Evolutionary conservation across 257 asterid genomes (phyloP).

Genomic region (Striga asiatica): DNA sequence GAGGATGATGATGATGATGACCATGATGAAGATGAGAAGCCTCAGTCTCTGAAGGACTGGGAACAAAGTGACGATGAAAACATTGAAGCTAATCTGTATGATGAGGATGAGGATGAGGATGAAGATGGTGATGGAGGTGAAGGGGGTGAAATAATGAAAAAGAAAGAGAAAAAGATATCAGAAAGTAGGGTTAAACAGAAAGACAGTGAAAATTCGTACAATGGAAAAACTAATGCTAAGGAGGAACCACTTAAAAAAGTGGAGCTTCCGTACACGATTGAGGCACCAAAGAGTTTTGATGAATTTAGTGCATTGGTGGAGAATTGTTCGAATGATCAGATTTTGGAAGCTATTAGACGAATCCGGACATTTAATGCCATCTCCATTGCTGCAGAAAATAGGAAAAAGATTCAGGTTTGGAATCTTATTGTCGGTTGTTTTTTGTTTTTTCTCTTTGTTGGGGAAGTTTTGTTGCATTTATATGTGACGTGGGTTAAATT

Average conservation of each 20-base stretch:
- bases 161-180: slow-evolving; percentile 21
- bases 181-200: slow-evolving; percentile 24
- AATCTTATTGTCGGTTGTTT: slow-evolving; percentile 2
- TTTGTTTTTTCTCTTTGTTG: slow-evolving; percentile 8
- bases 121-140: slow-evolving; percentile 15
- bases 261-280: slow-evolving; percentile 92
- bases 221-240: slow-evolving; percentile 20
- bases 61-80: slow-evolving; percentile 92
- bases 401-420: slow-evolving; percentile 90
- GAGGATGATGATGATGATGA: slow-evolving; percentile 41
- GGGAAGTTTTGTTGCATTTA: neutral
- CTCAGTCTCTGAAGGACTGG: slow-evolving; percentile 70
- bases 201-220: slow-evolving; percentile 12
- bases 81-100: slow-evolving; percentile 30
- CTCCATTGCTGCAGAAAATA: slow-evolving; percentile 73
- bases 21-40: slow-evolving; percentile 24
- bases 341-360: slow-evolving; percentile 79
- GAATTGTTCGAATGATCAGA: slow-evolving; percentile 65
- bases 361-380: slow-evolving; percentile 78
- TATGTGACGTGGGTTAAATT: slow-evolving; percentile 4
- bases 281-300: slow-evolving; percentile 80
- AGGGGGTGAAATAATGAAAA: slow-evolving; percentile 13
- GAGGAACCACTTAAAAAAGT: slow-evolving; percentile 19
- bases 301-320: slow-evolving; percentile 62
- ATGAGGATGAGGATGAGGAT: slow-evolving; percentile 21